Evolutionary conservation across 2,329 filamentous ascomycete species (phyloP).

Genomic region (Magnaporthiopsis rhizophila): DNA sequence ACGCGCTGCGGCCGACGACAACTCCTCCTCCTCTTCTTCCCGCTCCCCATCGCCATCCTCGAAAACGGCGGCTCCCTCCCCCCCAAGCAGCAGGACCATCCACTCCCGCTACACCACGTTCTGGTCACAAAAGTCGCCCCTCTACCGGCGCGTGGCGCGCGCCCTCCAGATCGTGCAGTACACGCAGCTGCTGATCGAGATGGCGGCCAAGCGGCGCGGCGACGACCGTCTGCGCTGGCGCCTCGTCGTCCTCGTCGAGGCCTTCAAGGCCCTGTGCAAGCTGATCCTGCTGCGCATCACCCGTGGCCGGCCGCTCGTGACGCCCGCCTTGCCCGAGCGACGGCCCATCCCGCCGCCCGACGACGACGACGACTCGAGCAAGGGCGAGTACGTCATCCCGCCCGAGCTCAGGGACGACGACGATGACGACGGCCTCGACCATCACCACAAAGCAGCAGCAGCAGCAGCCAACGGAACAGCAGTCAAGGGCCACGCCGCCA

Average conservation of each 20-base stretch:
- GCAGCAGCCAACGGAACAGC: conserved; percentile 12
- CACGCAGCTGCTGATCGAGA: conserved; percentile 93
- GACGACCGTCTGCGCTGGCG: conserved; percentile 81
- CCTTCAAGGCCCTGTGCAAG: conserved; percentile 77
- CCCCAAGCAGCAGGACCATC: conserved; percentile 16
- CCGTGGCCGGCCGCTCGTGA: conserved; percentile 72
- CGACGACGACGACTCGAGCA: conserved; percentile 42
- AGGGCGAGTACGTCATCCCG: conserved; percentile 19
- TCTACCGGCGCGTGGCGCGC: conserved; percentile 76
- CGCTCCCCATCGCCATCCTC: conserved; percentile 34
- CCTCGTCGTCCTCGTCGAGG: conserved; percentile 76
- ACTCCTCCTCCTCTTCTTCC: conserved; percentile 37
- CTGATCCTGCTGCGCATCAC: conserved; percentile 76
- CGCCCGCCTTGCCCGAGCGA: conserved; percentile 76
- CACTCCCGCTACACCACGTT: conserved; percentile 61
- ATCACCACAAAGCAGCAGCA: conserved; percentile 3
- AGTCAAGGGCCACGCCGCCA: conserved; percentile 12
- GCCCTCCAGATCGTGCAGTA: conserved; percentile 87
- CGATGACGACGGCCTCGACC: conserved; percentile 2
- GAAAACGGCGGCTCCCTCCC: conserved; percentile 13
- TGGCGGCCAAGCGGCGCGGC: conserved; percentile 81
- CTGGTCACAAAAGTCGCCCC: conserved; percentile 53
- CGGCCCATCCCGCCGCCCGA: conserved; percentile 62
- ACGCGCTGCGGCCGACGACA: conserved; percentile 54
- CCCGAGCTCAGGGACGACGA: neutral